Base-by-base conservation (phyloP, 2,329 filamentous ascomycete genomes). In the Aspergillus ruber region DNA sequence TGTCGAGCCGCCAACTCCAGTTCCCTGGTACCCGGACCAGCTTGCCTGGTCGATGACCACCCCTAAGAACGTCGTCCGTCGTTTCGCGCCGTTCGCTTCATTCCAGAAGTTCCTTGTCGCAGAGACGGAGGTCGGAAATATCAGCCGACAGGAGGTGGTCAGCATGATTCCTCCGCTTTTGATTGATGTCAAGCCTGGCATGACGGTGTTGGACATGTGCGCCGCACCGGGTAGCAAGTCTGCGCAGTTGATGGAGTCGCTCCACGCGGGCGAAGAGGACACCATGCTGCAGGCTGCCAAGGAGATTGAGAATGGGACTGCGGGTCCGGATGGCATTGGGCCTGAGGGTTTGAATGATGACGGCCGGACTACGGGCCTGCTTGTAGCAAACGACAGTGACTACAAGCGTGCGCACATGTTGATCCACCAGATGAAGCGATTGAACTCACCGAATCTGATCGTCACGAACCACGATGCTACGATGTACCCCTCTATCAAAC, bases 71-170 rank as follows among this genome's bases (percentile, higher is more conserved):
- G 85, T 97, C 56, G 81, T 98, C 53, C 86, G 93, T 60, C 90
- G 90, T 65, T 95, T 95, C 69, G 83, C 88, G 32, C 93, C 93
- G 2, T 98, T 98, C 67, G 85, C 90, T 43, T 86, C 88, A 23
- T 97, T 98, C 72, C 93, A 98, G 69, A 95, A 94, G 67, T 98
- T 96, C 75, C 79, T 98, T 44, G 93, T 98, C 43, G 94, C 91
- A 45, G 93, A 98, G 77, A 96, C 93, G 3, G 90, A 87, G 48
- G 90, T 97, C 18, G 93, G 93, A 61, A 98, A 97, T 68, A 97
- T 98, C 62, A 95, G 88, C 70, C 83, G 93, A 61, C 93, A 98
- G 71, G 93, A 98, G 73, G 86, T 95, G 40, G 93, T 98, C 62
- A 95, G 89, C 74, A 98, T 98, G 93, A 97, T 98, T 53, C 93